Conservation (phyloP, 176 grass and related monocot species). For the Bonia amplexicaulis region DNA sequence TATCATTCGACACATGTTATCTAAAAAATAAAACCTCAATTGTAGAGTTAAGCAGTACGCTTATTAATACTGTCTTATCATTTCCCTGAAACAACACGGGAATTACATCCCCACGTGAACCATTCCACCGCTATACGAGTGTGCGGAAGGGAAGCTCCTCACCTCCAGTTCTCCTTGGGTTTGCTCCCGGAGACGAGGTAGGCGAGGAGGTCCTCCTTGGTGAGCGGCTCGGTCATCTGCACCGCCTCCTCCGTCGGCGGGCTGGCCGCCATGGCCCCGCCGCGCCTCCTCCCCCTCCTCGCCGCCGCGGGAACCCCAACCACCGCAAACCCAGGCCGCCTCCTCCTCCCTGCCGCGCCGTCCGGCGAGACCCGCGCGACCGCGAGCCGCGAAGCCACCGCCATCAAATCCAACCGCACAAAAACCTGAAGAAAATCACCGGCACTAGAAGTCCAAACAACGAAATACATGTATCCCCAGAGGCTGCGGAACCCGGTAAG, state of each 20-base stretch:
- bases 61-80: neutral
- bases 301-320: neutral
- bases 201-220: conserved; percentile 79
- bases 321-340: neutral
- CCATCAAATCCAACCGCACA: conserved; percentile 21
- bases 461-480: neutral
- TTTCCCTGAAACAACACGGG: neutral
- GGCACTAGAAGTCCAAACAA: too few species aligned
- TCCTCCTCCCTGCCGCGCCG: neutral
- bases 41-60: neutral
- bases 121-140: neutral
- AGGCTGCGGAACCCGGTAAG: neutral
- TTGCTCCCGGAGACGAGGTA: conserved; percentile 93
- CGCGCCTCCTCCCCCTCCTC: neutral
- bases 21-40: neutral
- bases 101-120: neutral
- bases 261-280: conserved; percentile 57
- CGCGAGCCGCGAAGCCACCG: conserved; percentile 45
- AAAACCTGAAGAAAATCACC: neutral
- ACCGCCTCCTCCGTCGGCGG: conserved; percentile 83
- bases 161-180: conserved; percentile 87
- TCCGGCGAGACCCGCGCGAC: conserved; percentile 26
- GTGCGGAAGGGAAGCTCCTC: neutral
- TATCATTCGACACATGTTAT: neutral
- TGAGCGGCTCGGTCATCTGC: conserved; percentile 70